Percentiles rank a stretch among this genome's conserved stretches.
These are phyloP conservation scores for Aspergillaceae sp. DNA, from an alignment of 2,329 filamentous ascomycete species.

Conservation along the genomic window DNA sequence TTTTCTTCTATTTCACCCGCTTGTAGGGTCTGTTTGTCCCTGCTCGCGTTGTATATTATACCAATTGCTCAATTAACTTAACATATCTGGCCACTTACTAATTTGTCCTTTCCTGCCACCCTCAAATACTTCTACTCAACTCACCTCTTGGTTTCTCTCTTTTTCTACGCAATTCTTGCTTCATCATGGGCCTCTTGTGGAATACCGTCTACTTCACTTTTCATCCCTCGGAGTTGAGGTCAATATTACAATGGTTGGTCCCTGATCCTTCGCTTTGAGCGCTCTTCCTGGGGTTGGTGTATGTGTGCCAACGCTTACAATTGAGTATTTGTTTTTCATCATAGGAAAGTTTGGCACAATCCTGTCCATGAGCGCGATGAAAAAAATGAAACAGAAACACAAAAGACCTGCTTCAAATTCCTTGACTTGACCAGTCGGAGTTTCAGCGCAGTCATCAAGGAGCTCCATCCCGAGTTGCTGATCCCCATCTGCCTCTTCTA, in stretches of 20 bases:
- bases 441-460: constrained; percentile 87
- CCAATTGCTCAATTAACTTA: constrained; percentile 2
- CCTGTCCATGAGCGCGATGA: constrained; percentile 77
- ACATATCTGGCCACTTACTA: constrained; percentile 9
- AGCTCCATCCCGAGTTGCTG: constrained; percentile 88
- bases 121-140: neutral
- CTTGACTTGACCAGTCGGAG: constrained; percentile 84
- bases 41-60: neutral
- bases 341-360: constrained; percentile 93
- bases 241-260: constrained; percentile 78
- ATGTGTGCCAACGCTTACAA: constrained; percentile 8
- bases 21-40: neutral
- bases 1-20: constrained; percentile 1
- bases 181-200: constrained; percentile 34
- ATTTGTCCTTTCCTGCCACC: neutral
- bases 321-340: constrained; percentile 1
- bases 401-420: constrained; percentile 77
- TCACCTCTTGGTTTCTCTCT: neutral
- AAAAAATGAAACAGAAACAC: constrained; percentile 62
- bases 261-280: constrained; percentile 2
- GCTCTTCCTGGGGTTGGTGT: constrained; percentile 1
- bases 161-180: neutral
- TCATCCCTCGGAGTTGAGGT: constrained; percentile 68
- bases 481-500: constrained; percentile 89
- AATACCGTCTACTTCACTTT: constrained; percentile 61